A percentile compares a stretch with the other conserved stretches of the same genome.
These are phyloP conservation scores for Boletus eberwhitei DNA, from an alignment of 768 basidiomycete species.

Conservation along the genomic window DNA sequence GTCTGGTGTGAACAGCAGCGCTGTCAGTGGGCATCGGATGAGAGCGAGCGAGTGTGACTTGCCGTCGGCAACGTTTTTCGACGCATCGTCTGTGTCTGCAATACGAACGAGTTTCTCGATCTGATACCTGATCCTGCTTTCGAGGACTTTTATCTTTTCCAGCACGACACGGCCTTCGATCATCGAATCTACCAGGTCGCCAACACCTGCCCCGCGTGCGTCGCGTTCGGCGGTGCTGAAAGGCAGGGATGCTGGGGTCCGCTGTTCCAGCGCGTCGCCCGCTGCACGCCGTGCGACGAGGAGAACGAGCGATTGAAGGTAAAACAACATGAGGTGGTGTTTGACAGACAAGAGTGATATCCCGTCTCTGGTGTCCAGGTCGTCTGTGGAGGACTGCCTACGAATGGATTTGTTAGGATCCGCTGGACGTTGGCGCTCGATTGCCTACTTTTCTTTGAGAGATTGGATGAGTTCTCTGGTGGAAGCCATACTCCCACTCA, in stretches of 20 bases:
- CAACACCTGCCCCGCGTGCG: conserved; percentile 53
- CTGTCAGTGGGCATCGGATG: neutral
- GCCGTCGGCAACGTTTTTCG: conserved; percentile 56
- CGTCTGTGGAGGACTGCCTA: conserved; percentile 32
- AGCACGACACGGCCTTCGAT: conserved; percentile 78
- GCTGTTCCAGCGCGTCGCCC: conserved; percentile 57
- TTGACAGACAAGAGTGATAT: conserved; percentile 91
- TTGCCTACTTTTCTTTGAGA: conserved; percentile 52
- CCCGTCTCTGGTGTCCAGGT: conserved; percentile 63
- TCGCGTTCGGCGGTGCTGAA: conserved; percentile 54
- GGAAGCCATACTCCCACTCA: conserved; percentile 61
- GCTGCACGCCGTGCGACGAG: conserved; percentile 66
- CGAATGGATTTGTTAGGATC: conserved; percentile 12
- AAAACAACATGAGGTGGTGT: conserved; percentile 78
- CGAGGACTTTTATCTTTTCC: conserved; percentile 84
- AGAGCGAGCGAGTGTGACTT: conserved; percentile 12
- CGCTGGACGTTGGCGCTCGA: neutral
- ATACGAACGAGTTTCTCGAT: conserved; percentile 89
- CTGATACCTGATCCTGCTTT: conserved; percentile 88
- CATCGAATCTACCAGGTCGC: conserved; percentile 77
- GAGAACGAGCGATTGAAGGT: conserved; percentile 79
- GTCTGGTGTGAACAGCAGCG: conserved; percentile 46
- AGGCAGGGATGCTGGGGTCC: conserved; percentile 45
- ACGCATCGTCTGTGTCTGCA: conserved; percentile 67
- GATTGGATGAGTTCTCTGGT: conserved; percentile 54